A percentile compares a stretch with the other conserved stretches of the same genome.
Evolutionary conservation across 2,329 filamentous ascomycete species (phyloP).

Genomic region (Anisogramma anomala): DNA sequence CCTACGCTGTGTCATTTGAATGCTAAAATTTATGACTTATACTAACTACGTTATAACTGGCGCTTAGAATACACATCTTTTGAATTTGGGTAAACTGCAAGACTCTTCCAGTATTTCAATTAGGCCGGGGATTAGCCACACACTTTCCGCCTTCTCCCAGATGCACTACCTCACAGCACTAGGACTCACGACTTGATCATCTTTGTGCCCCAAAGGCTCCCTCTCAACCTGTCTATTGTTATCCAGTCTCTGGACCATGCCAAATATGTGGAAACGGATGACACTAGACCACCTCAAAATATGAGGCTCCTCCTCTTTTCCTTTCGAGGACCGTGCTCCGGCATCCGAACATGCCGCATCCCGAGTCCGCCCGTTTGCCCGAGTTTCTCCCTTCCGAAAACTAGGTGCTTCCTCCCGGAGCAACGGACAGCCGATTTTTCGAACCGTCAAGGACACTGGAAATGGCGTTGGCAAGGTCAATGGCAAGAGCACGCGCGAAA

Average conservation of each 20-base stretch:
- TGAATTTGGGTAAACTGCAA: too few relatives aligned
- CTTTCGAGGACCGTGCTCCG: slow-evolving; percentile 8
- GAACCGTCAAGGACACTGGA: neutral
- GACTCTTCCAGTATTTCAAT: too few relatives aligned
- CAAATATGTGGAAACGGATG: slow-evolving; percentile 6
- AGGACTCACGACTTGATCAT: too few relatives aligned
- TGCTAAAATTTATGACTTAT: too few relatives aligned
- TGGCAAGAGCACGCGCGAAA: slow-evolving; percentile 19
- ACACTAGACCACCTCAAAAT: neutral
- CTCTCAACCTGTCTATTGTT: neutral
- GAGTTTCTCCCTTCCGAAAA: neutral
- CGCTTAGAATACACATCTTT: too few relatives aligned
- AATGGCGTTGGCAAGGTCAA: slow-evolving; percentile 1
- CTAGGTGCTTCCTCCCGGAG: neutral
- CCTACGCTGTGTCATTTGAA: too few relatives aligned
- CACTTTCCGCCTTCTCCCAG: neutral
- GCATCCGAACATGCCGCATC: slow-evolving; percentile 5
- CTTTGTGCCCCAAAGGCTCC: neutral
- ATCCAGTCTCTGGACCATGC: neutral
- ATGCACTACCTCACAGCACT: too few relatives aligned
- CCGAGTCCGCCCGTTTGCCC: neutral
- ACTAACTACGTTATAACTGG: too few relatives aligned
- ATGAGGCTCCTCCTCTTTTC: slow-evolving; percentile 10
- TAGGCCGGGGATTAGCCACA: slow-evolving; percentile 5
- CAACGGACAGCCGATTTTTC: neutral